phyloP scores from a whole-genome alignment of 345 rosid species.

The Murraya koenigii region DNA sequence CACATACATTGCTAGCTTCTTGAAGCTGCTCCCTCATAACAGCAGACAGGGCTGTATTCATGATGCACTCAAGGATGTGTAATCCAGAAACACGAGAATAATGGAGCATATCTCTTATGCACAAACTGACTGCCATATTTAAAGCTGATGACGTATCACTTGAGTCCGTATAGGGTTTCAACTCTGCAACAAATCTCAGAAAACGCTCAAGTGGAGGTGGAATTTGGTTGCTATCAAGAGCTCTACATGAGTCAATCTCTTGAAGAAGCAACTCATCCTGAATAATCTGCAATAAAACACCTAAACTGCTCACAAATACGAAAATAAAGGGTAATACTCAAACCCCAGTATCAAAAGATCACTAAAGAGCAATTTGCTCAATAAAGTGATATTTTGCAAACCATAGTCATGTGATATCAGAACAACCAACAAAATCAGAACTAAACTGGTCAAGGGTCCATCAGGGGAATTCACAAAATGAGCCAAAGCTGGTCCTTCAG shows the following conservation, averaged over 20 bases:
- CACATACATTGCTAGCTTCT: conserved; percentile 86
- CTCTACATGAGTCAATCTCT: conserved; percentile 50
- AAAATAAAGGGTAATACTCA: not conserved
- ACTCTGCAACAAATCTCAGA: conserved; percentile 46
- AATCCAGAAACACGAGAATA: conserved; percentile 84
- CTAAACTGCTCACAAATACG: not conserved
- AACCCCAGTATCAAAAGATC: not conserved
- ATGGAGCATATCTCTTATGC: conserved; percentile 83
- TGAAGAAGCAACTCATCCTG: conserved; percentile 68
- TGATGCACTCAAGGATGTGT: conserved; percentile 78
- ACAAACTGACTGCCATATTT: conserved; percentile 46
- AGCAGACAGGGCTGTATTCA: conserved; percentile 69
- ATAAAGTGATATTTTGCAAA: not conserved
- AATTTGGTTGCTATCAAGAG: conserved; percentile 51
- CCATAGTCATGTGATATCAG: not conserved
- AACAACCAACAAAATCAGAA: conserved; percentile 2
- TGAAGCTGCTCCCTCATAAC: conserved; percentile 68
- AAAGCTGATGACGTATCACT: conserved; percentile 38
- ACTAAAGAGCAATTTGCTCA: not conserved
- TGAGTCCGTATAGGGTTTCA: conserved; percentile 34
- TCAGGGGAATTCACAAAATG: not conserved
- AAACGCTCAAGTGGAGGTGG: conserved; percentile 68
- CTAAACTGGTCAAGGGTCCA: not conserved
- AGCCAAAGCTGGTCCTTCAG: not conserved
- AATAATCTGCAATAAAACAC: conserved; percentile 51